Base-by-base conservation (phyloP, 805 yeast species). In the Tetrapisispora pingtungensis region DNA sequence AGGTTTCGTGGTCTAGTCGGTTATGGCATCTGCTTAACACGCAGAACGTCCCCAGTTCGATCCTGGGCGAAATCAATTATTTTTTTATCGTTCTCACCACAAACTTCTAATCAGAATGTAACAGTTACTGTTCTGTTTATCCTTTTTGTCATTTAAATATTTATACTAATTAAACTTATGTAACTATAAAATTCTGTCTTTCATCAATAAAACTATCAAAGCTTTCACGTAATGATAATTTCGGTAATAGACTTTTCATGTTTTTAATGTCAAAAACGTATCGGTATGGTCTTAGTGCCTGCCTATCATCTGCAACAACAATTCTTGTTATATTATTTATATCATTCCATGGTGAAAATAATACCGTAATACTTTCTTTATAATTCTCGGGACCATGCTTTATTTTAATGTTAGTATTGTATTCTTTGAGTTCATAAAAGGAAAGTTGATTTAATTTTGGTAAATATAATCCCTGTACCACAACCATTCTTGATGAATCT, bases 31-130 rank as follows among this genome's bases (percentile, higher is more conserved):
- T 88, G 96, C 96, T 86, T 88, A 87, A 89, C 97, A 89, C 97
- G 96, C 96, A 87, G 93, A 85, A 85, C 89, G 97, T 90, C 97
- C 96, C 97, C 97, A 88, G 97, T 90, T 90, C 97, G 96, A 90
- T 87, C 97, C 97, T 89, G 97, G 97, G 97, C 89, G 83, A 81
- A 86, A 82, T 87, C 97, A 89, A n/a, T 56, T 62, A 63, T 71
- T 72, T 69, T 61, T 54, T 52, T 49, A 50, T 43, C 51, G 37
- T 40, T 28, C 18, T 10, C 7, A 12, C 27, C 27, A 8, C 10
- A 7, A 15, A 3, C 14, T 15, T 4, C 15, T 27, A 17, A 15
- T 13, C 4, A 5, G 4, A 17, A 5, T 24, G 5, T 27, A 26
- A 26, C 10, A 7, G 28, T 8, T 26, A 26, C 28, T 26, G 28